Evolutionary conservation across 306 rosid genomes (phyloP), one percentile per base, ranked within the genome.

Genomic region (Quercus rubra): DNA sequence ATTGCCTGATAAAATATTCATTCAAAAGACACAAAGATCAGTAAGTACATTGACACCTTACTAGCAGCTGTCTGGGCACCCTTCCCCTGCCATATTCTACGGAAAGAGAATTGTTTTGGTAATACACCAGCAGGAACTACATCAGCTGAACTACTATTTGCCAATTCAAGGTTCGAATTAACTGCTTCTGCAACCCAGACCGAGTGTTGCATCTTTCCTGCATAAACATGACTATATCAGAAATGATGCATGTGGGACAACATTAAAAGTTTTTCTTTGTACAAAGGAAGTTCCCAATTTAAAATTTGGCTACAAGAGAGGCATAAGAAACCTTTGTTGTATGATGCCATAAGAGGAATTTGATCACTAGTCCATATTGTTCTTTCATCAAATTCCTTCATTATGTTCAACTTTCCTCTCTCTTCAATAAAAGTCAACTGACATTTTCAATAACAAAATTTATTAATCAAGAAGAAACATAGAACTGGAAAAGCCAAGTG

Each of bases 181-280:
- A 85, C 56, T 20, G 83, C 81, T 84, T 94, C 97, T 41, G 85
- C 94, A 85, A 90, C 97, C 99, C 99, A 94, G 75, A 94, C 77
- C 30, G 99, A 94, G 81, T 94, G 99, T 73, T 92, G 99, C 97
- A 91, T 90, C 93, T 90, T 92, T 78, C 97, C 97, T 94, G 93
- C 84, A 90, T 77, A 87, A 79, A 71, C 27, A 76, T 70, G 78
- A 67, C 31, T 41, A 13, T 21, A 77, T 76, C 70, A 79, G 20
- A 74, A 76, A 73, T 68, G 58, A 67, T 57, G 23, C 38, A 67
- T 19, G 74, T 3, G 69, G 20, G 62, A 20, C 10, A 6, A 57
- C 15, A 59, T 23, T 4, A 21, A 59, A 27, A 59, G 66, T 23
- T 59, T 59, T 3, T 11, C 25, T 59, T 59, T 59, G 13, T 23